A percentile compares a stretch with the other conserved stretches of the same genome.
Conservation (phyloP, 2,329 filamentous ascomycete genomes). For the Fusarium nelsonii region DNA sequence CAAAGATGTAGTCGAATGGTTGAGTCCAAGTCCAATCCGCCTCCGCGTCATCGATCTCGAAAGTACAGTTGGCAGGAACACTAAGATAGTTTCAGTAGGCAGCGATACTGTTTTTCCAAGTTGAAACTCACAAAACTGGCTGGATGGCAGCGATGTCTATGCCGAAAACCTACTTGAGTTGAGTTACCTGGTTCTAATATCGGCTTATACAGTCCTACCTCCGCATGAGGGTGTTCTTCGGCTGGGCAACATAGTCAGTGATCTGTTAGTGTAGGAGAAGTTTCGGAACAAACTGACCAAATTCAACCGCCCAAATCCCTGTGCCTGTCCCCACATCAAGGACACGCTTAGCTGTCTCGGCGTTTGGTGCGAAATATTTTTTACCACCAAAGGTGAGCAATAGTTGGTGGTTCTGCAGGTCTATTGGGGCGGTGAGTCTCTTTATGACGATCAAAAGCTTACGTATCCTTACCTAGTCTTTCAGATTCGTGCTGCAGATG, state of each 20-base stretch:
- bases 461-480: slow-evolving; percentile 1
- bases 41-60: slow-evolving; percentile 30
- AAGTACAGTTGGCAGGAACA: slow-evolving; percentile 19
- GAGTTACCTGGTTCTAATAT: fast-evolving
- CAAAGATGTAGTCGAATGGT: slow-evolving; percentile 34
- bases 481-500: slow-evolving; percentile 24
- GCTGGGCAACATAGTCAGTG: slow-evolving; percentile 1
- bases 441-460: fast-evolving
- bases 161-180: slow-evolving; percentile 4
- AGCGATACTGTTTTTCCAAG: fast-evolving
- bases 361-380: slow-evolving; percentile 9
- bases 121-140: slow-evolving; percentile 6
- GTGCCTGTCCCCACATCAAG: slow-evolving; percentile 35
- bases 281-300: slow-evolving; percentile 5
- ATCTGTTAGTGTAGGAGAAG: fast-evolving
- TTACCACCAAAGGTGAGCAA: slow-evolving; percentile 25
- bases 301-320: slow-evolving; percentile 34
- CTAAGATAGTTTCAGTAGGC: not conserved
- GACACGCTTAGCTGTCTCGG: slow-evolving; percentile 21
- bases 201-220: not conserved
- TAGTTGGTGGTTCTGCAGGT: slow-evolving; percentile 34
- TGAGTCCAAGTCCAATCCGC: slow-evolving; percentile 32
- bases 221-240: slow-evolving; percentile 31
- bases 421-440: not conserved
- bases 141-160: slow-evolving; percentile 33